phyloP scores from a whole-genome alignment of 352 stramenopile species.

The Pythium phragmitis region DNA sequence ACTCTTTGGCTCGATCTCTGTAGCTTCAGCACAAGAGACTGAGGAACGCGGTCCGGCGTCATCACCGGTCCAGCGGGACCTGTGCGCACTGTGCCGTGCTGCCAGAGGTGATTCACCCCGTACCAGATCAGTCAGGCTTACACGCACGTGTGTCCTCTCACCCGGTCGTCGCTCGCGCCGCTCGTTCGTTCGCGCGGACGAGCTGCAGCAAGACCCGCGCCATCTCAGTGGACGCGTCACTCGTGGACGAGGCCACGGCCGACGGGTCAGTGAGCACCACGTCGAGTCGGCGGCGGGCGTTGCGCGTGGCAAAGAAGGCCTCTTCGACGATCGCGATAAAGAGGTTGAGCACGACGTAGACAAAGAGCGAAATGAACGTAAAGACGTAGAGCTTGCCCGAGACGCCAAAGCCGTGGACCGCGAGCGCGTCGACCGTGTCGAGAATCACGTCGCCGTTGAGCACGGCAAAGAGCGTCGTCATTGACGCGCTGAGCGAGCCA shows the following conservation, averaged over 20 bases:
- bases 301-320: constrained; percentile 87
- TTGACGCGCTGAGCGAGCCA: constrained; percentile 57
- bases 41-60: too few species aligned
- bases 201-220: constrained; percentile 48
- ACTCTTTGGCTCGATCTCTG: too few species aligned
- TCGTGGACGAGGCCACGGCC: constrained; percentile 12
- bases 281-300: constrained; percentile 56
- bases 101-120: too few species aligned
- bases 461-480: constrained; percentile 86
- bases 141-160: too few species aligned
- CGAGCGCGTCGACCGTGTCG: constrained; percentile 87
- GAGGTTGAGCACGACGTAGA: constrained; percentile 93
- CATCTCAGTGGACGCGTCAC: constrained; percentile 45
- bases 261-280: constrained; percentile 56
- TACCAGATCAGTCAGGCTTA: too few species aligned
- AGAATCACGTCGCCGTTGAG: constrained; percentile 92
- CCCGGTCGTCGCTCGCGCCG: too few species aligned
- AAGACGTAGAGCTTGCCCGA: constrained; percentile 85
- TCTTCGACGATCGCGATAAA: constrained; percentile 92
- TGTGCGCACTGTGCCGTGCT: too few species aligned
- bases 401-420: constrained; percentile 58
- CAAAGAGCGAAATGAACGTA: constrained; percentile 90
- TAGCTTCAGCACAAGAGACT: too few species aligned
- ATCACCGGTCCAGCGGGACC: too few species aligned
- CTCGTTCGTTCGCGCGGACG: constrained; percentile 29